Base-by-base conservation (phyloP, 352 stramenopile genomes). In the Phytophthora melonis region DNA sequence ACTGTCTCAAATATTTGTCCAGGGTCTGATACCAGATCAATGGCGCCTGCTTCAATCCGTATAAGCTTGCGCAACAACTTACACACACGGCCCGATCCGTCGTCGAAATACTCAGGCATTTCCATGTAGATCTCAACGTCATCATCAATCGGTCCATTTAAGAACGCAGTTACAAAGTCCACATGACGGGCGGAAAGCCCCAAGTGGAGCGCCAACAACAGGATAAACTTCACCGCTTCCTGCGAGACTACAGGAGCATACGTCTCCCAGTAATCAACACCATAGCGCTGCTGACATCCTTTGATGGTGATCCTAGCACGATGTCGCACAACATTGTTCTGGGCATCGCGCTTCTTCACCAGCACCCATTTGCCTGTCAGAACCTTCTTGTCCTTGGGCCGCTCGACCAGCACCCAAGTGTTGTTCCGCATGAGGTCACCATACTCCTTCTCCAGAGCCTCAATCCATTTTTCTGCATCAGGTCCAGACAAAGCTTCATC, bases 91-190 rank as follows among this genome's bases (percentile, higher is more conserved):
- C 34, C 34, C 2, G 34, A 41, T 16, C 34, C 61, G 10, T 68
- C 50, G 10, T 68, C 50, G n/a, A 67, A 61, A 14, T 68, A 61
- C 14, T 68, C 61, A 1, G 61, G 50, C 25, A 68, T 68, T 16
- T 61, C 61, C 61, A 68, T 68, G 9, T 61, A 68, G 5, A 61
- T 68, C 5, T 68, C 50, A 2, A 21, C 50, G 32, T 68, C 61
- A 2, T 21, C 61, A 45, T 41, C 34, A 41, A 60, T 61, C 5
- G 61, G 50, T 10, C 32, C 61, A 43, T 55, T 68, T 6, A 68
- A 18, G 25, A 41, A 41, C 13, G 34, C 34, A 0, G 34, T 41
- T 11, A 41, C 34, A 41, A 41, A 41, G 8, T 41, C 34, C 8
- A 41, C 34, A 41, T 41, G 34, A 5, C 34, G 34, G 13, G 34